Evolutionary conservation across 306 rosid genomes (phyloP), one percentile per base, ranked within the genome.

Genomic region (Dicorynia guianensis): DNA sequence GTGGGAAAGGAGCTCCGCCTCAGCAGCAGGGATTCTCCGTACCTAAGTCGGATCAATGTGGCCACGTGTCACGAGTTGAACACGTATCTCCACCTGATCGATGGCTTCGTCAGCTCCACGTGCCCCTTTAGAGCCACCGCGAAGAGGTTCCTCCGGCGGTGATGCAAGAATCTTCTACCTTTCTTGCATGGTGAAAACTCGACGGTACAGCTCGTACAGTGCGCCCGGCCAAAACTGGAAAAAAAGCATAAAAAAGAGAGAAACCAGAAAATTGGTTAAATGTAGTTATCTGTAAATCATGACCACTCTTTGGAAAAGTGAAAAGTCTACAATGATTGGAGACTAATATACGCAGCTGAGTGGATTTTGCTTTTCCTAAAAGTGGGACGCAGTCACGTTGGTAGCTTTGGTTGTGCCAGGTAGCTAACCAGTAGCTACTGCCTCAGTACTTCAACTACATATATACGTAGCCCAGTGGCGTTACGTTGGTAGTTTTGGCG

Each of bases 51-150:
- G 6, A 57, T 77, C 10, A 76, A 86, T 61, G 53, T 86, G 17
- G 92, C 89, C 58, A 86, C 89, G 76, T 85, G 91, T 86, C 98
- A 93, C 19, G 89, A 90, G 11, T 85, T 93, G 75, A 84, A 85
- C 76, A 93, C 96, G 0, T 93, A 93, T 33, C 64, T 93, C 18
- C 97, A 89, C 70, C 78, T 93, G 2, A 86, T 93, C 35, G 87
- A 90, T 5, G 86, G 85, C 40, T 89, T 84, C 61, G 90, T 81
- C 50, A 90, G 90, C 76, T 80, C 90, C 80, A 78, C 81, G 3
- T 89, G 93, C 47, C 93, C 97, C 1, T 89, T 82, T 49, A 79
- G 84, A 53, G 67, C 85, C 68, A 81, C 87, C 2, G 91, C 96
- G 0, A 83, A 55, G 40, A 80, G 69, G 65, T 55, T 90, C 58